Conservation (phyloP, 345 rosid genomes). For the Hevea brasiliensis region DNA sequence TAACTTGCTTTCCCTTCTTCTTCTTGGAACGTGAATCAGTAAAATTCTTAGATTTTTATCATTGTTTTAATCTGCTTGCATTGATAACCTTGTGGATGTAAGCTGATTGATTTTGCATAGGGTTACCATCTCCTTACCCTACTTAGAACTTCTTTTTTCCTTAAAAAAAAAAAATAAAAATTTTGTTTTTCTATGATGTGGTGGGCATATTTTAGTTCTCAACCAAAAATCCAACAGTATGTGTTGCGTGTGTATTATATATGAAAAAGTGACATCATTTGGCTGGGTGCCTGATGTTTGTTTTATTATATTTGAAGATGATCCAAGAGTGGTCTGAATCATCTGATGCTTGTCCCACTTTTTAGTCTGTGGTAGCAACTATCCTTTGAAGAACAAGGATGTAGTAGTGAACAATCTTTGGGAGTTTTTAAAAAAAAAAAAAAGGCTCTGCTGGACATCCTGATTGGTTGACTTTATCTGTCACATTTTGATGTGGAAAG, state of each 20-base stretch:
- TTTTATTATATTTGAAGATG: background rate
- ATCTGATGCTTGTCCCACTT: background rate
- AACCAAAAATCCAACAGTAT: background rate
- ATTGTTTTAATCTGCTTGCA: background rate
- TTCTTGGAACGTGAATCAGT: background rate
- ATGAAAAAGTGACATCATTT: background rate
- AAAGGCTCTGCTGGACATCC: background rate
- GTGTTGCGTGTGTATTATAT: too few relatives aligned
- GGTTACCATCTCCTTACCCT: background rate
- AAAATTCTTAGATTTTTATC: background rate
- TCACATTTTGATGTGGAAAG: background rate
- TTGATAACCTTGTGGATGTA: too few relatives aligned
- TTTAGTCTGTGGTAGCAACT: background rate
- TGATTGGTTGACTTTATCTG: background rate
- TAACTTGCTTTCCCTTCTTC: background rate
- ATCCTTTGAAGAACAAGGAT: background rate
- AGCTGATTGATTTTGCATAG: too few relatives aligned
- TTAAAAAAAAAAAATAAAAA: too few relatives aligned
- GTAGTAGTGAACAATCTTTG: background rate
- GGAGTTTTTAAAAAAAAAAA: background rate
- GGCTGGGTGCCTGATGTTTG: background rate
- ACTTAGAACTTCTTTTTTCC: too few relatives aligned
- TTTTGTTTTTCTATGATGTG: background rate
- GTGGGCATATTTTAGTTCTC: background rate
- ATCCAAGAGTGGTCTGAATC: background rate